Percentiles rank a stretch among this genome's conserved stretches.
Evolutionary conservation across 2,329 filamentous ascomycete genomes (phyloP).

Genomic region (Alternaria sp.): DNA sequence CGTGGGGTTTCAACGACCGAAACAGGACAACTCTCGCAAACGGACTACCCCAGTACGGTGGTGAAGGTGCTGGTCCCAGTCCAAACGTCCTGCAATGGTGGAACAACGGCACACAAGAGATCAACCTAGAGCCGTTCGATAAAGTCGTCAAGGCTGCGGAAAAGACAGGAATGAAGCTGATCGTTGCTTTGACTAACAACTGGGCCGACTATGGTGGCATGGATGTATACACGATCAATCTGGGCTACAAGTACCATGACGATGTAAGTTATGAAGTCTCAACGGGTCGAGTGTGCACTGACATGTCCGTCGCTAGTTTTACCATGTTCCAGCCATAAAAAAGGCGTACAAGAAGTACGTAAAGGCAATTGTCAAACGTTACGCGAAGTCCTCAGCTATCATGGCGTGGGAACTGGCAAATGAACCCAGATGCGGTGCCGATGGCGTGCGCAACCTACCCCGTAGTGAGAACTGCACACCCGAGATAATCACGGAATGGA

Average conservation of each 20-base stretch:
- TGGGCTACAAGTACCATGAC: conserved; percentile 62
- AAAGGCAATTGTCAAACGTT: conserved; percentile 60
- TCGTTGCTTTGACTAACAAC: conserved; percentile 66
- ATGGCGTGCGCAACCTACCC: conserved; percentile 39
- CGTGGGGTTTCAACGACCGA: conserved; percentile 68
- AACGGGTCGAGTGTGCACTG: background rate
- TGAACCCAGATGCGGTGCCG: conserved; percentile 50
- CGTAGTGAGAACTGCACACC: conserved; percentile 47
- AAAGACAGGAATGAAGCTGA: conserved; percentile 61
- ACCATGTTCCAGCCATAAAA: conserved; percentile 61
- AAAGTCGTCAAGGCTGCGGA: conserved; percentile 62
- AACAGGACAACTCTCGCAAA: conserved; percentile 57
- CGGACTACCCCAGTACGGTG: conserved; percentile 63
- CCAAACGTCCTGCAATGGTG: conserved; percentile 58
- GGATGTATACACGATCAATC: conserved; percentile 67
- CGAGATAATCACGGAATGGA: conserved; percentile 59
- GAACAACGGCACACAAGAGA: conserved; percentile 53
- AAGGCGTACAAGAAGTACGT: conserved; percentile 61
- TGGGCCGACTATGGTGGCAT: conserved; percentile 70
- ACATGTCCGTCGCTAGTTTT: conserved; percentile 20
- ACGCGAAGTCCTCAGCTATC: conserved; percentile 58
- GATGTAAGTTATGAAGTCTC: conserved; percentile 45
- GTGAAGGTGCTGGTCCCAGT: conserved; percentile 58
- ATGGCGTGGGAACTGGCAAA: conserved; percentile 67
- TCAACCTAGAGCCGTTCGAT: conserved; percentile 59